Conservation (phyloP, 169 alveolate species). For the Babesia caballi region DNA sequence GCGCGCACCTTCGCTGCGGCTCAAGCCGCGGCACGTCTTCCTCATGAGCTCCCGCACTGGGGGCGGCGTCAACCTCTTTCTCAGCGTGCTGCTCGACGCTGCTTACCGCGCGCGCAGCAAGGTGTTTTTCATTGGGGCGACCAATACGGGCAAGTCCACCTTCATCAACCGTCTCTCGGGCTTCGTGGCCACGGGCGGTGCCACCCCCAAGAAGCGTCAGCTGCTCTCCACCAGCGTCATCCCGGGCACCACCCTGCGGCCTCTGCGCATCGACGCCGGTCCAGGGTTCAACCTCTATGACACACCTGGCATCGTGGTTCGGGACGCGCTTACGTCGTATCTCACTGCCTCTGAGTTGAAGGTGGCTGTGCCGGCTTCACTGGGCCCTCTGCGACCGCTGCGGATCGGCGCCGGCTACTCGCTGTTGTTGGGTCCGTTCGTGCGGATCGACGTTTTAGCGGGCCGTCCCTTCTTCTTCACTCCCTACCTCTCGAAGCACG, state of each 20-base stretch:
- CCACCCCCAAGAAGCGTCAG: slow-evolving; percentile 5
- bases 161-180: slow-evolving; percentile 30
- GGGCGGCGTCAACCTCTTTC: slow-evolving; percentile 31
- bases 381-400: slow-evolving; percentile 6
- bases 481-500: slow-evolving; percentile 35
- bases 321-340: slow-evolving; percentile 63
- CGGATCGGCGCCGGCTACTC: slow-evolving; percentile 34
- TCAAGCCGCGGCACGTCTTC: slow-evolving; percentile 49
- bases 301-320: slow-evolving; percentile 77
- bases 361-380: slow-evolving; percentile 29
- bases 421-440: slow-evolving; percentile 52
- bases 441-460: slow-evolving; percentile 40
- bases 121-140: slow-evolving; percentile 58
- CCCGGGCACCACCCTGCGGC: slow-evolving; percentile 76
- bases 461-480: slow-evolving; percentile 55
- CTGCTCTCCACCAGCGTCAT: slow-evolving; percentile 67
- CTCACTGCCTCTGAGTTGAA: slow-evolving; percentile 60
- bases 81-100: slow-evolving; percentile 30
- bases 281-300: slow-evolving; percentile 65
- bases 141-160: slow-evolving; percentile 59
- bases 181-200: not conserved
- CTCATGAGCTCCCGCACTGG: slow-evolving; percentile 37
- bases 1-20: slow-evolving; percentile 3
- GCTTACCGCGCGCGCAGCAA: slow-evolving; percentile 32
- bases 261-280: slow-evolving; percentile 64